These are phyloP conservation scores for Rhododendron vialii DNA, from an alignment of 148 eudicot genomes.

Conservation along the genomic window DNA sequence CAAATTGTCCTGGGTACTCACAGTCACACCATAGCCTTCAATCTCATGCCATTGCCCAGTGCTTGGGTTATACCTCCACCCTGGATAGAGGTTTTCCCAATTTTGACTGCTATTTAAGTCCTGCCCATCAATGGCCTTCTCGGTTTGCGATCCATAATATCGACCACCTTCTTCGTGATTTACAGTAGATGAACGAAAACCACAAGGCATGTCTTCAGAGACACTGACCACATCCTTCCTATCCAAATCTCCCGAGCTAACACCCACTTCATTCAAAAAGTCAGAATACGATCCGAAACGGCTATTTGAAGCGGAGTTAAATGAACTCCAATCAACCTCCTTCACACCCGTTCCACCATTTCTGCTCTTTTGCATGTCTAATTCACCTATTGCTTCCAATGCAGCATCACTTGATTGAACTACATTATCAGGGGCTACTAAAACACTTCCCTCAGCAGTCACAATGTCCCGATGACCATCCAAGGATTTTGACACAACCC, in stretches of 20 bases:
- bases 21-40: conserved; percentile 36
- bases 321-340: conserved; percentile 81
- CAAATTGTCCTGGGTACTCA: conserved; percentile 26
- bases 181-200: background rate
- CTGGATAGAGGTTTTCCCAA: conserved; percentile 69
- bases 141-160: conserved; percentile 10
- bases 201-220: background rate
- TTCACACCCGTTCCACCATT: conserved; percentile 41
- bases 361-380: conserved; percentile 17
- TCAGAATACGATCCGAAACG: conserved; percentile 47
- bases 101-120: conserved; percentile 40
- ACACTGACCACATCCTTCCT: conserved; percentile 8
- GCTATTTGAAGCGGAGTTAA: conserved; percentile 27
- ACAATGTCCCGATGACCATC: background rate
- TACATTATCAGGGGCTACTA: conserved; percentile 20
- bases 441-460: background rate
- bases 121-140: conserved; percentile 22
- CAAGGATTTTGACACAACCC: background rate
- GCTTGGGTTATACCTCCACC: conserved; percentile 58
- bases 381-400: conserved; percentile 16
- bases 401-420: conserved; percentile 22
- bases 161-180: background rate
- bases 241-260: conserved; percentile 24
- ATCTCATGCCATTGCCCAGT: conserved; percentile 70
- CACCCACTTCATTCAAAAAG: conserved; percentile 48